A percentile compares a stretch with the other conserved stretches of the same genome.
These are phyloP conservation scores for Termitomyces sp. DNA, from an alignment of 768 basidiomycete species.

Conservation along the genomic window DNA sequence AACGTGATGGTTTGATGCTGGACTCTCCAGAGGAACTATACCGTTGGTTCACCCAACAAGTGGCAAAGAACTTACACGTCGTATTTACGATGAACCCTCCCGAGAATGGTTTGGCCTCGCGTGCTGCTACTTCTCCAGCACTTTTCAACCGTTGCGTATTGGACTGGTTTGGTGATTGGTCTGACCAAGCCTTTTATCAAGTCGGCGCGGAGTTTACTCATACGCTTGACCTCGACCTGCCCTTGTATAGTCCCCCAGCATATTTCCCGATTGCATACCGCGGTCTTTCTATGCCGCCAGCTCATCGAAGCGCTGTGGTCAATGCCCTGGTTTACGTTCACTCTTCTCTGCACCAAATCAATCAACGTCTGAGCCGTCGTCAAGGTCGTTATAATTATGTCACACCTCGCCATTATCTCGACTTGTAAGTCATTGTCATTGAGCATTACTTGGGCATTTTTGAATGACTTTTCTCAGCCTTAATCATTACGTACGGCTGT, in stretches of 20 bases:
- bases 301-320: constrained; percentile 87
- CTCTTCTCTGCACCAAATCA: constrained; percentile 84
- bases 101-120: constrained; percentile 90
- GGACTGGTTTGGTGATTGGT: constrained; percentile 99
- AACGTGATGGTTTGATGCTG: constrained; percentile 95
- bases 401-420: constrained; percentile 96
- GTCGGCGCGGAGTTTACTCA: constrained; percentile 97
- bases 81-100: constrained; percentile 99
- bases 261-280: constrained; percentile 91
- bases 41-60: constrained; percentile 98
- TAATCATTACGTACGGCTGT: constrained; percentile 93
- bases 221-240: constrained; percentile 86
- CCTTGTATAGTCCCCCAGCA: constrained; percentile 73
- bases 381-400: constrained; percentile 97
- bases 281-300: constrained; percentile 78
- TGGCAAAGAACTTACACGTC: constrained; percentile 96
- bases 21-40: constrained; percentile 98
- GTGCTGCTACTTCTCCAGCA: constrained; percentile 96
- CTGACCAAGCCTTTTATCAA: constrained; percentile 97
- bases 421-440: constrained; percentile 71
- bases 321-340: constrained; percentile 95
- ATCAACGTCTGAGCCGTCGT: constrained; percentile 81
- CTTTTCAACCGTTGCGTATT: constrained; percentile 98
- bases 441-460: not conserved
- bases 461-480: constrained; percentile 52